A percentile compares a stretch with the other conserved stretches of the same genome.
These are phyloP conservation scores for Globisporangium yorkense DNA, from an alignment of 352 stramenopile genomes.

Conservation along the genomic window DNA sequence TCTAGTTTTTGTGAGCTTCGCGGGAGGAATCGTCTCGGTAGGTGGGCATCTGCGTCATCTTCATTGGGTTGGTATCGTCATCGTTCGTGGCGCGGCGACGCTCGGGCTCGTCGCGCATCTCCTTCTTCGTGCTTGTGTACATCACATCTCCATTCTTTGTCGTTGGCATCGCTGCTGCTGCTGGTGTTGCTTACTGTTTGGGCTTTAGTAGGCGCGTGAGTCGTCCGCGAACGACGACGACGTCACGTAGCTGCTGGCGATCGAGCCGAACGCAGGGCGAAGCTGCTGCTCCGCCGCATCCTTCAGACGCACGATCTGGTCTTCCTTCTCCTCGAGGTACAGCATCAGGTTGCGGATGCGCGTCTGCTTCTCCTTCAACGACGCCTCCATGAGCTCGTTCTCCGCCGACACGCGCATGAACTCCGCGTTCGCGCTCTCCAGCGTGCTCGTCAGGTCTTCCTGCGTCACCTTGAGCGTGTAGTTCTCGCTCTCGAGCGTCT, in stretches of 20 bases:
- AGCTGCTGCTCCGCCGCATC: conserved; percentile 19
- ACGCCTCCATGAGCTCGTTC: conserved; percentile 40
- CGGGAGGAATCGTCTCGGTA: conserved; percentile 3
- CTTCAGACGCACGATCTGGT: conserved; percentile 57
- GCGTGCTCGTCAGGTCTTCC: conserved; percentile 30
- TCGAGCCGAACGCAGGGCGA: not conserved
- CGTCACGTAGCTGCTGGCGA: not conserved
- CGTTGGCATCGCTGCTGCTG: not conserved
- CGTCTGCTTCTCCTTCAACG: conserved; percentile 49
- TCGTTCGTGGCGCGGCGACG: not conserved
- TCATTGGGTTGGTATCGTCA: conserved; percentile 1
- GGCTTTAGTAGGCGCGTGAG: conserved; percentile 1
- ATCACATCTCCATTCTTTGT: not conserved
- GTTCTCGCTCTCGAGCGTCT: conserved; percentile 47
- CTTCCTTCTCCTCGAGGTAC: conserved; percentile 59
- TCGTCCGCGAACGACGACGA: not conserved
- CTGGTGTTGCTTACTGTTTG: not conserved
- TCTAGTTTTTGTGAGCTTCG: conserved; percentile 20
- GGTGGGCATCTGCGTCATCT: conserved; percentile 7
- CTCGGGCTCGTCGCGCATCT: not conserved
- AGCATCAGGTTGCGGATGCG: conserved; percentile 51
- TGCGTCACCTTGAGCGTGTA: conserved; percentile 53
- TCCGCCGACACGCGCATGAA: conserved; percentile 49
- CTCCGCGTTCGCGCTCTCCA: conserved; percentile 48
- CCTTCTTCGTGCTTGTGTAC: not conserved